Conservation (phyloP, 2,329 filamentous ascomycete species). For the Calonectria pauciramosa region DNA sequence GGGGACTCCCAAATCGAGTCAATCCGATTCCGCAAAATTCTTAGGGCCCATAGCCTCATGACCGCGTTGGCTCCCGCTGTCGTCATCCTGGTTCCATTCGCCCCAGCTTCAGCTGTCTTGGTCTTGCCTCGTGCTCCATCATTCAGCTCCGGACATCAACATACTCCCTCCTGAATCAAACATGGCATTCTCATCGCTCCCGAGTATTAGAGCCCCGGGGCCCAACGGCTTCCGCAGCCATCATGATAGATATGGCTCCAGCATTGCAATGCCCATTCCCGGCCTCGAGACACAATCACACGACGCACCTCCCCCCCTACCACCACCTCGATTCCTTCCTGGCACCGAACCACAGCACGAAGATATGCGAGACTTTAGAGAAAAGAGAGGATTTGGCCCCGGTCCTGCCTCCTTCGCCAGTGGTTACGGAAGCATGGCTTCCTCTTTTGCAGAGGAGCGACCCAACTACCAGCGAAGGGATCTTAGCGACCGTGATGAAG, state of each 20-base stretch:
- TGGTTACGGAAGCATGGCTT: conserved; percentile 57
- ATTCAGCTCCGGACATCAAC: conserved; percentile 42
- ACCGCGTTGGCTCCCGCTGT: conserved; percentile 40
- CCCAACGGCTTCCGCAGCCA: conserved; percentile 46
- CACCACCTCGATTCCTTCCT: conserved; percentile 58
- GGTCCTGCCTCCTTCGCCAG: conserved; percentile 50
- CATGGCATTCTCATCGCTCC: conserved; percentile 56
- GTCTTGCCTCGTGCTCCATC: conserved; percentile 42
- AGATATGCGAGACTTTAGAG: conserved; percentile 48
- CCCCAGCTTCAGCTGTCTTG: conserved; percentile 43
- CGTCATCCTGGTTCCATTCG: conserved; percentile 41
- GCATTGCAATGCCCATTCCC: conserved; percentile 60
- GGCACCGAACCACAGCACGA: conserved; percentile 51
- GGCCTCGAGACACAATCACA: conserved; percentile 49
- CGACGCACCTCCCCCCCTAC: conserved; percentile 59
- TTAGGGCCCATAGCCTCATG: conserved; percentile 39
- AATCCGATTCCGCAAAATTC: conserved; percentile 24
- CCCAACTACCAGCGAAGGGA: conserved; percentile 51
- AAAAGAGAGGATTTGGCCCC: conserved; percentile 47
- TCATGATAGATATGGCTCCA: conserved; percentile 51
- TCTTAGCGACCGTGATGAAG: conserved; percentile 55
- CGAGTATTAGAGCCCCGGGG: conserved; percentile 54
- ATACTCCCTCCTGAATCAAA: conserved; percentile 35
- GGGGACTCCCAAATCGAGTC: conserved; percentile 26
- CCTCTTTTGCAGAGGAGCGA: conserved; percentile 52